These are phyloP conservation scores for Trametes gibbosa DNA, from an alignment of 768 basidiomycete genomes.

Conservation along the genomic window DNA sequence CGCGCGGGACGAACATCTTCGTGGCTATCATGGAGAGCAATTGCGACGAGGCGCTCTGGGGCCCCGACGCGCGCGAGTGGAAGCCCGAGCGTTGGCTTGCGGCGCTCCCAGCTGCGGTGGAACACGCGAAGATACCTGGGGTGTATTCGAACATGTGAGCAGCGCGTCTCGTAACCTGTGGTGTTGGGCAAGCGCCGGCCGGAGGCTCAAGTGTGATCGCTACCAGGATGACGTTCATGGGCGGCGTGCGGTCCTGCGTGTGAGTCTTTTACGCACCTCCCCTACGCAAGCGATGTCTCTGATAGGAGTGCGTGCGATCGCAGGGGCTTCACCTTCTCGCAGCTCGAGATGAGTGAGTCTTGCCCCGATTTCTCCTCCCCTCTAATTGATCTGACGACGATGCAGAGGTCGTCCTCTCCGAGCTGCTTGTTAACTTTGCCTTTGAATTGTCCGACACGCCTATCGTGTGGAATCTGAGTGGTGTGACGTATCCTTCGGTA, in stretches of 20 bases:
- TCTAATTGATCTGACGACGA: constrained; percentile 16
- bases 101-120: constrained; percentile 13
- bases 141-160: constrained; percentile 22
- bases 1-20: constrained; percentile 44
- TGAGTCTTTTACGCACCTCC: background rate
- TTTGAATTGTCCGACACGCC: constrained; percentile 26
- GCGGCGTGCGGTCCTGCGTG: constrained; percentile 10
- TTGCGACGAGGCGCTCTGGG: constrained; percentile 54
- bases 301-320: background rate
- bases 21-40: constrained; percentile 47
- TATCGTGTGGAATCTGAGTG: constrained; percentile 29
- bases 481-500: constrained; percentile 25
- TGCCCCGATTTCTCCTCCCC: constrained; percentile 16
- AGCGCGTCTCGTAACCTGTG: too few relatives aligned
- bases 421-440: constrained; percentile 27
- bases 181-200: too few relatives aligned
- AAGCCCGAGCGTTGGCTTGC: constrained; percentile 62
- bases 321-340: constrained; percentile 27
- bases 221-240: constrained; percentile 4
- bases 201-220: constrained; percentile 1
- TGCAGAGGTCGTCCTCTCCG: constrained; percentile 30
- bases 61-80: constrained; percentile 53
- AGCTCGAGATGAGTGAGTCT: constrained; percentile 26
- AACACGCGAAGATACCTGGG: constrained; percentile 15
- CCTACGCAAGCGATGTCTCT: background rate